phyloP scores from a whole-genome alignment of 495 filamentous ascomycete genomes.

The Penicillium pulvis region DNA sequence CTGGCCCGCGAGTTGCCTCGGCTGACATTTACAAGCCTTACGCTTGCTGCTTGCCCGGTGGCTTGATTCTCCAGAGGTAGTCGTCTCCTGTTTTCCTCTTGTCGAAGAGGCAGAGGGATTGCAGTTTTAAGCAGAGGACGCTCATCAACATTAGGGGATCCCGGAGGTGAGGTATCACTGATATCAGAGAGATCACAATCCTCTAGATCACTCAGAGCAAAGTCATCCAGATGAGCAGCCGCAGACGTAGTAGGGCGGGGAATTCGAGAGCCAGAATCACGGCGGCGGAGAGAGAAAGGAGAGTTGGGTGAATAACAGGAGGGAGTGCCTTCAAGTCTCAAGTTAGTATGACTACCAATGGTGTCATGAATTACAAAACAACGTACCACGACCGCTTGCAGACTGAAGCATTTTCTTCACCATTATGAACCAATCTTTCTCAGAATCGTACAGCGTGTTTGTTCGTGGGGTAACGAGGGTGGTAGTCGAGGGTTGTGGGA shows the following conservation, averaged over 20 bases:
- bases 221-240: not conserved
- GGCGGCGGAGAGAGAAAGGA: not conserved
- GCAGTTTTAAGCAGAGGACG: too few relatives aligned
- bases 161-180: constrained; percentile 21
- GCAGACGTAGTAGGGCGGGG: not conserved
- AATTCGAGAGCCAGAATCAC: not conserved
- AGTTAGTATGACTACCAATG: not conserved
- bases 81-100: too few relatives aligned
- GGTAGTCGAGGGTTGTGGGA: too few relatives aligned
- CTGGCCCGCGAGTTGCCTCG: not conserved
- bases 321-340: not conserved
- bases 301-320: not conserved
- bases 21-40: not conserved
- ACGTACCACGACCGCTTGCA: not conserved
- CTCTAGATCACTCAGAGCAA: not conserved
- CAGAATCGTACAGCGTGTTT: not conserved
- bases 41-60: not conserved
- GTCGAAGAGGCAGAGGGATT: not conserved
- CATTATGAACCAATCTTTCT: too few relatives aligned
- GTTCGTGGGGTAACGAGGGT: too few relatives aligned
- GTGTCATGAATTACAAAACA: not conserved
- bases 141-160: not conserved
- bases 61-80: too few relatives aligned
- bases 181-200: not conserved
- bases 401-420: not conserved